Percentiles rank a stretch among this genome's conserved stretches.
Conservation (phyloP, 1,284 basidiomycete species). For the Fistulinella cinereoalba region DNA sequence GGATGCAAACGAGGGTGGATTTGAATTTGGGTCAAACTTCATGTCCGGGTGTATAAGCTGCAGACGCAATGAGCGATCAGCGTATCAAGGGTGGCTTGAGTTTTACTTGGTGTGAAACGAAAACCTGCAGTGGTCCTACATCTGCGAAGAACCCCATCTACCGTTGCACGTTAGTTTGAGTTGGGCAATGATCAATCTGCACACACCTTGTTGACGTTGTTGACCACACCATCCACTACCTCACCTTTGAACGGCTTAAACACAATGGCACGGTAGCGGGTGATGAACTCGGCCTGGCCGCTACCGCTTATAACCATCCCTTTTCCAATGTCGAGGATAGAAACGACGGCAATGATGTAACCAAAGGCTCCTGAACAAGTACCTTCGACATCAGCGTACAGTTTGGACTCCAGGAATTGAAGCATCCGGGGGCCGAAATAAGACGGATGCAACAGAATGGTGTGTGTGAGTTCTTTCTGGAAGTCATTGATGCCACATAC, state of each 20-base stretch:
- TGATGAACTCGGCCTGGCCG: slow-evolving; percentile 92
- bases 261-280: slow-evolving; percentile 88
- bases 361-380: slow-evolving; percentile 95
- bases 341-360: slow-evolving; percentile 96
- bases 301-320: slow-evolving; percentile 91
- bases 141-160: slow-evolving; percentile 99
- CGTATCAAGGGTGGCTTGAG: slow-evolving; percentile 16
- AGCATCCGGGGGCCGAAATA: slow-evolving; percentile 97
- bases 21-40: slow-evolving; percentile 90
- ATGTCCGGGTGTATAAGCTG: slow-evolving; percentile 92
- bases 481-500: not conserved
- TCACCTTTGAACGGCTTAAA: slow-evolving; percentile 99
- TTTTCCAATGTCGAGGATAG: slow-evolving; percentile 84
- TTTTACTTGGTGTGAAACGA: slow-evolving; percentile 91
- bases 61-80: slow-evolving; percentile 15
- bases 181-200: not conserved
- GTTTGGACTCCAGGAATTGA: slow-evolving; percentile 88
- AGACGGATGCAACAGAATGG: slow-evolving; percentile 94
- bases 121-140: slow-evolving; percentile 89
- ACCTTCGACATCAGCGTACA: slow-evolving; percentile 96
- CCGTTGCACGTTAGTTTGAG: not conserved
- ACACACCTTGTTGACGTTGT: slow-evolving; percentile 91
- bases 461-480: slow-evolving; percentile 93
- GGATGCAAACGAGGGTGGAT: slow-evolving; percentile 87
- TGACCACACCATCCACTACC: slow-evolving; percentile 95